Base-by-base conservation (phyloP, 306 rosid species). In the Pterocarpus santalinus region DNA sequence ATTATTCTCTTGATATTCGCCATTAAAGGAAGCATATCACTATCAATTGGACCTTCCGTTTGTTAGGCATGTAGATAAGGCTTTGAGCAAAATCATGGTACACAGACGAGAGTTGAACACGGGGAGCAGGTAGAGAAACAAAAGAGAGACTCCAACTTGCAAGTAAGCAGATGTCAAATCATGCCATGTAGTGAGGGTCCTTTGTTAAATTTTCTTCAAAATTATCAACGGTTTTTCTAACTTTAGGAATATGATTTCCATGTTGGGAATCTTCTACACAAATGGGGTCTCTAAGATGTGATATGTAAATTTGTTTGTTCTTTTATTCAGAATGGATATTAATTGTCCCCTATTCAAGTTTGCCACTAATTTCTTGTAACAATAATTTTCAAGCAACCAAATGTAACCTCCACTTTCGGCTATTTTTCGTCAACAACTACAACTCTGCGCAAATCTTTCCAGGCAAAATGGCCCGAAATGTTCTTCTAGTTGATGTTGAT, bases 201-300 rank as follows among this genome's bases (percentile, higher is more conserved):
- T 61, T 64, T 73, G 52, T 15, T 47, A 62, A 0, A 14, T 64
- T 72, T 76, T 74, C 81, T 44, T 43, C 43, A 56, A 36, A 62
- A 7, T 49, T 8, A 36, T 73, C 57, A 62, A 51, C 8, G 61
- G 33, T 47, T 67, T 57, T 65, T 44, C 10, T 14, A 32, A 75
- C 65, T 46, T 65, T 61, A 32, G 74, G 75, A 69, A 65, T 73
- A 72, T 71, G 78, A 74, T 87, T 85, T 56, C 63, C 17, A 81
- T 83, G 88, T 70, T 79, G 61, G 47, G 80, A 77, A 85, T 81
- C 78, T 85, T 36, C 81, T 35, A 38, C 73, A 62, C 90, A 87
- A 55, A 84, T 63, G 89, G 89, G 88, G 79, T 81, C 87, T 65
- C 43, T 16, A 22, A 67, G 47, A 69, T 72, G 41, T 78, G 69